phyloP scores from a whole-genome alignment of 1,284 basidiomycete genomes.

The Mycena sp. region DNA sequence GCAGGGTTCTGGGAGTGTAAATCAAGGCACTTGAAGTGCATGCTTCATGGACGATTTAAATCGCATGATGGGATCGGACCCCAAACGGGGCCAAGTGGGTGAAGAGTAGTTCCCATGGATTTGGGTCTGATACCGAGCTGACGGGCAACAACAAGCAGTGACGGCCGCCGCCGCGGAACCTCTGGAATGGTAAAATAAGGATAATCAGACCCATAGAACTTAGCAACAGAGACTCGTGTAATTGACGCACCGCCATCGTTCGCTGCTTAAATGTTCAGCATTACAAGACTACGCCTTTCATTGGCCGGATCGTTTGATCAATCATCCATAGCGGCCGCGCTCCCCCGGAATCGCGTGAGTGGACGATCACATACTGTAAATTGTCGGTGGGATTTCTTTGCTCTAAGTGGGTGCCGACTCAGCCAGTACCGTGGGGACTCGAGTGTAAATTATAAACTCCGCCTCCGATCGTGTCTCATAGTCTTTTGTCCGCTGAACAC shows the following conservation, averaged over 20 bases:
- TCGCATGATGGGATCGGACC: no score
- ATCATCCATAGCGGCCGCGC: conserved; percentile 19
- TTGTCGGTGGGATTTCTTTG: neutral
- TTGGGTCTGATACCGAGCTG: neutral
- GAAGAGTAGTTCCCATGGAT: conserved; percentile 4
- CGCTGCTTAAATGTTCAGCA: no score
- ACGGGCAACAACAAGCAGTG: no score
- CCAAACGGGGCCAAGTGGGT: neutral
- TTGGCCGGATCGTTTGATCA: neutral
- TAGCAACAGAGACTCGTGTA: no score
- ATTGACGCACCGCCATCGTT: no score
- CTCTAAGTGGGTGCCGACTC: neutral
- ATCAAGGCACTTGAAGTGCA: no score
- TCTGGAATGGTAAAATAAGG: no score
- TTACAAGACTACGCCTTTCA: neutral
- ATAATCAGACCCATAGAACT: neutral
- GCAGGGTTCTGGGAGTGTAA: no score
- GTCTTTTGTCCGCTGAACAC: no score
- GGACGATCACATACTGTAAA: neutral
- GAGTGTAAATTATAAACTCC: neutral
- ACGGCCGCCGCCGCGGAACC: neutral
- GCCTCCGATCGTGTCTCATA: no score
- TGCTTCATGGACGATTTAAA: no score
- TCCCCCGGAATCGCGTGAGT: conserved; percentile 17
- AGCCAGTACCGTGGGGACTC: conserved; percentile 1